Conservation (phyloP, 1,139 yeast species). For the Candida pseudoviswanathii region DNA sequence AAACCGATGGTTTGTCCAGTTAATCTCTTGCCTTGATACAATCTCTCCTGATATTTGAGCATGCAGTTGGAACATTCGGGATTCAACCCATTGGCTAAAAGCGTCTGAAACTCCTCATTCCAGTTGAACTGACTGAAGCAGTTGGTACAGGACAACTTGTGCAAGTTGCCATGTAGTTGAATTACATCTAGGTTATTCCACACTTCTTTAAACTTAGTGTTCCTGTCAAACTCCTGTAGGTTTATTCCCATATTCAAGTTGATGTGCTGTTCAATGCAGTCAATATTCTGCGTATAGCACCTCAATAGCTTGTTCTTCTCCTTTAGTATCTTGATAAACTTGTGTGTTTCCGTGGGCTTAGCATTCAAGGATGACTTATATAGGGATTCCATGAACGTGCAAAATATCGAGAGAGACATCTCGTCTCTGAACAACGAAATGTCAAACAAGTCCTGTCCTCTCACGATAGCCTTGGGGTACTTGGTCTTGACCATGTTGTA, state of each 20-base stretch:
- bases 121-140: conserved; percentile 66
- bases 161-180: conserved; percentile 89
- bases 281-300: conserved; percentile 84
- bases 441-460: conserved; percentile 91
- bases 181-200: conserved; percentile 77
- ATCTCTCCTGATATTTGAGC: conserved; percentile 52
- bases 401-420: conserved; percentile 65
- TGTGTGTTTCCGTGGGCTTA: conserved; percentile 81
- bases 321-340: conserved; percentile 66
- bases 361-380: conserved; percentile 66
- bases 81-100: conserved; percentile 53
- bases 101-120: conserved; percentile 51
- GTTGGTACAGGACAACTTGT: conserved; percentile 68
- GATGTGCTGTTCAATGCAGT: conserved; percentile 42
- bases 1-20: conserved; percentile 58
- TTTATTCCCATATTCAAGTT: conserved; percentile 49
- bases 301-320: conserved; percentile 69
- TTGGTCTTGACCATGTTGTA: conserved; percentile 71
- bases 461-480: conserved; percentile 62
- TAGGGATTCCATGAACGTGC: conserved; percentile 77
- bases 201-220: conserved; percentile 31
- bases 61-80: conserved; percentile 68
- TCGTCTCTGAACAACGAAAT: conserved; percentile 74
- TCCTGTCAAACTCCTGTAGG: conserved; percentile 29
- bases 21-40: conserved; percentile 61